A percentile compares a stretch with the other conserved stretches of the same genome.
Conservation (phyloP, 1,284 basidiomycete species). For the Moesziomyces antarcticus region DNA sequence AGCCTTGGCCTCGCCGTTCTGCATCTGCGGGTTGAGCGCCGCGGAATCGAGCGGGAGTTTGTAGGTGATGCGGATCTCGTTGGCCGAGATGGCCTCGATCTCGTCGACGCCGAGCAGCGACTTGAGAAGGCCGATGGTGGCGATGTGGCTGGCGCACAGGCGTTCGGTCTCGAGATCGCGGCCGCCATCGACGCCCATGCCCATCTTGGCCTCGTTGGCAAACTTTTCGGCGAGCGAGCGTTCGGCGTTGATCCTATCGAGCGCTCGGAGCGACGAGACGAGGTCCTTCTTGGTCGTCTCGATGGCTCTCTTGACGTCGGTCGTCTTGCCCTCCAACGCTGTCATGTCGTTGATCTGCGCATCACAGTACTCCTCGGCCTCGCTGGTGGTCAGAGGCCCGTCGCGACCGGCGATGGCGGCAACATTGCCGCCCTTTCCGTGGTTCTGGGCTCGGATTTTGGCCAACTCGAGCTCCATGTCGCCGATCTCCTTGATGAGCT, state of each 20-base stretch:
- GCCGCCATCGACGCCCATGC: constrained; percentile 54
- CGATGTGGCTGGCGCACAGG: constrained; percentile 49
- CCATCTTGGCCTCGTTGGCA: constrained; percentile 58
- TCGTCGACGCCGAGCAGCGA: constrained; percentile 47
- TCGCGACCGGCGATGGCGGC: constrained; percentile 51
- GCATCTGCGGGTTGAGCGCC: constrained; percentile 16
- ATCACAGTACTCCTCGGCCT: constrained; percentile 56
- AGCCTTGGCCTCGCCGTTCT: constrained; percentile 15
- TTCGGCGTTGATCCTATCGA: constrained; percentile 57
- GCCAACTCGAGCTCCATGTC: constrained; percentile 63
- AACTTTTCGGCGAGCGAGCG: constrained; percentile 57
- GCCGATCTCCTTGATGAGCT: constrained; percentile 53
- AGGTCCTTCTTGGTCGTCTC: constrained; percentile 59
- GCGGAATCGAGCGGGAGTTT: constrained; percentile 35
- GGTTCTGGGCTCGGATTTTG: constrained; percentile 53
- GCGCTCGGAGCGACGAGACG: constrained; percentile 41
- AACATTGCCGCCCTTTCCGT: constrained; percentile 41
- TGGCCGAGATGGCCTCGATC: constrained; percentile 34
- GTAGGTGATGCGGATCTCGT: constrained; percentile 48
- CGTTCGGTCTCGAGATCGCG: constrained; percentile 59
- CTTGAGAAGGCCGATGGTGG: constrained; percentile 39
- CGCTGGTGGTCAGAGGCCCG: constrained; percentile 51
- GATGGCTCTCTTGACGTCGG: constrained; percentile 43
- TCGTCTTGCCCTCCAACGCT: constrained; percentile 48
- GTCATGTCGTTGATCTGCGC: constrained; percentile 59